phyloP scores from a whole-genome alignment of 371 early-diverging fungal genomes.

The Fennellomyces sp. region DNA sequence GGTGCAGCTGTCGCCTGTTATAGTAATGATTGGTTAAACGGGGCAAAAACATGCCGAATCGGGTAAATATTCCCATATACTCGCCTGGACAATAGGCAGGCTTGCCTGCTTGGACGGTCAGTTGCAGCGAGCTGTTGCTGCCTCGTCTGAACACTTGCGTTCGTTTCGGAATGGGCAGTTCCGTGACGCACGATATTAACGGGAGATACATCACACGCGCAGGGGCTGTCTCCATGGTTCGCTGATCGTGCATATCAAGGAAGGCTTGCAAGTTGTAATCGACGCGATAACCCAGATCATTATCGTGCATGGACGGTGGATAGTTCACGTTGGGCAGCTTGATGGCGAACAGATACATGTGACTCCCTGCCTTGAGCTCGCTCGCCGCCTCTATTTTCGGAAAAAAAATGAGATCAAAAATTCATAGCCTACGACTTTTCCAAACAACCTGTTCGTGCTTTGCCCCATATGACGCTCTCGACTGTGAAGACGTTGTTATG shows the following conservation, averaged over 20 bases:
- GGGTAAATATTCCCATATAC: constrained; percentile 9
- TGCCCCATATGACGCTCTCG: constrained; percentile 31
- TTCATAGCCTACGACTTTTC: too few relatives aligned
- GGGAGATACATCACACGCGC: constrained; percentile 41
- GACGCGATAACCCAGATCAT: constrained; percentile 35
- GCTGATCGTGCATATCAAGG: constrained; percentile 20
- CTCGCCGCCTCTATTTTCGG: neutral
- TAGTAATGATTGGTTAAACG: constrained; percentile 2
- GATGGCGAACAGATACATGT: constrained; percentile 52
- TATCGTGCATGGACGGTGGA: constrained; percentile 40
- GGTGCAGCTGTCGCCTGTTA: constrained; percentile 42
- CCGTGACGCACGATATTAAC: constrained; percentile 25
- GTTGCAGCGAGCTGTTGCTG: constrained; percentile 17
- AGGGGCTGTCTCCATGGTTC: constrained; percentile 21
- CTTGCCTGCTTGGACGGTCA: constrained; percentile 34
- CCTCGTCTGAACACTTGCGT: constrained; percentile 26
- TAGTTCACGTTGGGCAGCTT: constrained; percentile 46
- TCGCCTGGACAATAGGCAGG: constrained; percentile 50
- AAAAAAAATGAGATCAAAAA: constrained; percentile 5
- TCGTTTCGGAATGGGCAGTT: constrained; percentile 6
- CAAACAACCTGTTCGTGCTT: constrained; percentile 13
- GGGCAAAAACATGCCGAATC: neutral
- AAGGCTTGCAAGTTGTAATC: constrained; percentile 42
- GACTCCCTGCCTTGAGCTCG: constrained; percentile 30
- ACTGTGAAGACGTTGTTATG: constrained; percentile 35